Evolutionary conservation across 108 stramenopile genomes (phyloP), one percentile per base, ranked within the genome.

Genomic region (Skeletonema tropicum): DNA sequence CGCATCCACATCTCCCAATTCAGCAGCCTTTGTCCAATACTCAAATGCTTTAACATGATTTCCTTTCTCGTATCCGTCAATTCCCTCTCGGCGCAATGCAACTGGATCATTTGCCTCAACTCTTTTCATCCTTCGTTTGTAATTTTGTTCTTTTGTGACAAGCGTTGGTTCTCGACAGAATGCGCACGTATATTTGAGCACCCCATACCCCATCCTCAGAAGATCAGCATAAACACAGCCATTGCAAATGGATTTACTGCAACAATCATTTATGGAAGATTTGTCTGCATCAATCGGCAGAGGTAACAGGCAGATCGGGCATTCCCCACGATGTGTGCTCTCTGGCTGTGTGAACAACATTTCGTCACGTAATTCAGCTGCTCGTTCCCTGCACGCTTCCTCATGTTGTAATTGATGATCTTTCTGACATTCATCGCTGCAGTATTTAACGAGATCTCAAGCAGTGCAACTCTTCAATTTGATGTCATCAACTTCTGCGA

Each of bases 21-120:
- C 31, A 33, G 61, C 61, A 23, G 61, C 61, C 39, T 62, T 62
- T 8, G n/a, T n/a, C n/a, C n/a, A n/a, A n/a, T n/a, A n/a, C 23
- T 61, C 60, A 32, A 62, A 32, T 3, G 61, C 61, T 0, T 7
- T 36, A 0, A 5, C 0, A 21, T 32, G 11, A 39, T 62, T 23
- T 10, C 61, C 61, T 35, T 62, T 23, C 1, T 62, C 29, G 10
- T 15, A 62, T 17, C 12, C 9, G 0, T 39, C 17, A 0, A 0
- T 5, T 17, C 61, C 61, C 5, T 6, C 1, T n/a, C 19, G 32
- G 31, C 0, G 1, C 30, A 35, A 35, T 0, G 61, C 61, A 17
- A 1, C 6, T 17, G 61, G 61, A 62, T 62, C 61, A 62, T 62
- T 62, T 11, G 61, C 61, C 39, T 62, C 17, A 0, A 62, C 9